Conservation (phyloP, 31 red algal genomes). For the Porphyra umbilicalis region DNA sequence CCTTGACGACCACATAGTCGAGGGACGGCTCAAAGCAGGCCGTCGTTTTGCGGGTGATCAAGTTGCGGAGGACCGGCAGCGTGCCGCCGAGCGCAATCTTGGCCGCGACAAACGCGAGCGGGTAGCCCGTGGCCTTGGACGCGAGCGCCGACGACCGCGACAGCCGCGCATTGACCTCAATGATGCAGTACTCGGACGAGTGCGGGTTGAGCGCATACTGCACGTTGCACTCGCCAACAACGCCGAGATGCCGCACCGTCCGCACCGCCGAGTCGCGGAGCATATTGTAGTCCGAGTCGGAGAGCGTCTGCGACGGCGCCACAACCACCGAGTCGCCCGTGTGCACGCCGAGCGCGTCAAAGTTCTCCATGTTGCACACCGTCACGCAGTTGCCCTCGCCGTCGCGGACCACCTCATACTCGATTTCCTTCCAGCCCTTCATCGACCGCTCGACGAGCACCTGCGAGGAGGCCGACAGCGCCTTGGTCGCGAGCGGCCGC, state of each 20-base stretch:
- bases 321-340: slow-evolving; percentile 98
- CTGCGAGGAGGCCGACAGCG: slow-evolving; percentile 67
- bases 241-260: slow-evolving; percentile 90
- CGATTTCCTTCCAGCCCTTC: slow-evolving; percentile 98
- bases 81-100: slow-evolving; percentile 77
- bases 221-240: slow-evolving; percentile 98
- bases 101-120: slow-evolving; percentile 93
- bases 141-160: slow-evolving; percentile 95
- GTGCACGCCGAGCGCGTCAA: slow-evolving; percentile 97
- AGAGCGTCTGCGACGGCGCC: slow-evolving; percentile 94
- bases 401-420: slow-evolving; percentile 98
- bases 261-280: slow-evolving; percentile 82
- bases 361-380: slow-evolving; percentile 99
- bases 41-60: slow-evolving; percentile 86
- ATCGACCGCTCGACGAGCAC: slow-evolving; percentile 92
- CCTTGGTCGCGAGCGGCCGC: slow-evolving; percentile 44
- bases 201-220: slow-evolving; percentile 95
- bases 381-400: slow-evolving; percentile 95
- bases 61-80: slow-evolving; percentile 75
- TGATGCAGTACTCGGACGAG: slow-evolving; percentile 82
- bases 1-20: slow-evolving; percentile 97
- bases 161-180: slow-evolving; percentile 98
- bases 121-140: slow-evolving; percentile 99
- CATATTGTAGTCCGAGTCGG: slow-evolving; percentile 95
- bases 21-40: slow-evolving; percentile 97